phyloP scores from a whole-genome alignment of 1,284 basidiomycete genomes.

The Irpex sp. region DNA sequence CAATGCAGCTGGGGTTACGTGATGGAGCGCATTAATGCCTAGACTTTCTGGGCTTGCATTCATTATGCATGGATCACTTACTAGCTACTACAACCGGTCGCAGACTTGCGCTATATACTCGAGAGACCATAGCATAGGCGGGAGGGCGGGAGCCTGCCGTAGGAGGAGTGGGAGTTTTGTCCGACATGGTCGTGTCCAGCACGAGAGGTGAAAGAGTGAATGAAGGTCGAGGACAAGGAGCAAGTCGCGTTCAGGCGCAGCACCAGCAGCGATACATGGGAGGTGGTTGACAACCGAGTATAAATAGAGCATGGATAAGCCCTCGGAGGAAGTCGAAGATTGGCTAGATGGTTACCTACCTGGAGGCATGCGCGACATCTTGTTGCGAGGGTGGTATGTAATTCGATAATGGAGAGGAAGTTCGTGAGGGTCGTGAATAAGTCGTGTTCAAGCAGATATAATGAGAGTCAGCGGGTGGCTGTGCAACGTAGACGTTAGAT shows the following conservation, averaged over 20 bases:
- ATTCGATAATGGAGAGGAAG: background rate
- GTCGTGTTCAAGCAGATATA: background rate
- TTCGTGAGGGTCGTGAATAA: background rate
- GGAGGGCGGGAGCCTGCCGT: constrained; percentile 33
- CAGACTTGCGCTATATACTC: constrained; percentile 50
- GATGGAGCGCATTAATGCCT: background rate
- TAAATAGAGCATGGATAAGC: background rate
- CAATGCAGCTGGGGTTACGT: constrained; percentile 35
- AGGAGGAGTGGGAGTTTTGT: background rate
- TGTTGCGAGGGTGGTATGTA: background rate
- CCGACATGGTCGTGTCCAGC: background rate
- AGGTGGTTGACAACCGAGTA: background rate
- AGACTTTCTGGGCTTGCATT: background rate
- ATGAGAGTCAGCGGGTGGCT: background rate
- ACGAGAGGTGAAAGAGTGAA: background rate
- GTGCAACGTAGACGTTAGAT: background rate
- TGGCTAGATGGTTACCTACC: background rate
- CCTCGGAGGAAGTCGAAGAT: background rate
- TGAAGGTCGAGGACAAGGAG: background rate
- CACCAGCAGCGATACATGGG: background rate
- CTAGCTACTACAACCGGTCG: constrained; percentile 54
- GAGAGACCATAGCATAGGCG: constrained; percentile 54
- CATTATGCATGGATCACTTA: constrained; percentile 31
- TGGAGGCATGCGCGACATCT: background rate
- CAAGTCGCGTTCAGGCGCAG: background rate